Evolutionary conservation across 2,329 filamentous ascomycete genomes (phyloP).

Genomic region (Ceratocystis colombiana): DNA sequence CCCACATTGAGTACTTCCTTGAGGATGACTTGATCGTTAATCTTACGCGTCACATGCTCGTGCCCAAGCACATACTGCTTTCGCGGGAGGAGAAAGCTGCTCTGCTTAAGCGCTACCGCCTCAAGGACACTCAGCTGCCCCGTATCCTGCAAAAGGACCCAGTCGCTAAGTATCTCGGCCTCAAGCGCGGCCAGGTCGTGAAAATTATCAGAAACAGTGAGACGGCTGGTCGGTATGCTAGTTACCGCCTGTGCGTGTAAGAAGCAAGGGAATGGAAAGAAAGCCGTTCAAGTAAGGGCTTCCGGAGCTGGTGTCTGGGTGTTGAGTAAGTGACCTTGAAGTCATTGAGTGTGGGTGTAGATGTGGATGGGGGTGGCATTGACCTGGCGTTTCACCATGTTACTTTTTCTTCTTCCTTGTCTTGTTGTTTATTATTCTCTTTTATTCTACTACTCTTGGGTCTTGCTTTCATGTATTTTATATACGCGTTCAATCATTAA

Average conservation of each 20-base stretch:
- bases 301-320: background rate
- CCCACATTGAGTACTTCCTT: conserved; percentile 85
- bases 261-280: background rate
- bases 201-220: conserved; percentile 96
- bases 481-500: conserved; percentile 8
- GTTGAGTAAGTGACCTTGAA: background rate
- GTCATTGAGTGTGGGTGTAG: background rate
- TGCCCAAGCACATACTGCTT: conserved; percentile 84
- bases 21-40: conserved; percentile 95
- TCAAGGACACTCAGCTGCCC: conserved; percentile 96
- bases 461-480: conserved; percentile 3
- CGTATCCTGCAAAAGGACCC: conserved; percentile 86
- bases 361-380: conserved; percentile 15
- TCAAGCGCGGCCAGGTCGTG: conserved; percentile 87
- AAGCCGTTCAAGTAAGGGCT: background rate
- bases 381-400: conserved; percentile 21
- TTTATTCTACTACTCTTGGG: conserved; percentile 5
- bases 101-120: conserved; percentile 75
- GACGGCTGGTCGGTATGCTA: conserved; percentile 91
- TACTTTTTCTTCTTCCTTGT: conserved; percentile 21
- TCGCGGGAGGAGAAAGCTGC: conserved; percentile 82
- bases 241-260: conserved; percentile 66
- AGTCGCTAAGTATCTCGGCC: conserved; percentile 80
- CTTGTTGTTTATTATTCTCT: conserved; percentile 16
- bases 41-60: conserved; percentile 94